Evolutionary conservation across 441 rosid genomes (phyloP), one percentile per base, ranked within the genome.

Genomic region (Arabidopsis lyrata): DNA sequence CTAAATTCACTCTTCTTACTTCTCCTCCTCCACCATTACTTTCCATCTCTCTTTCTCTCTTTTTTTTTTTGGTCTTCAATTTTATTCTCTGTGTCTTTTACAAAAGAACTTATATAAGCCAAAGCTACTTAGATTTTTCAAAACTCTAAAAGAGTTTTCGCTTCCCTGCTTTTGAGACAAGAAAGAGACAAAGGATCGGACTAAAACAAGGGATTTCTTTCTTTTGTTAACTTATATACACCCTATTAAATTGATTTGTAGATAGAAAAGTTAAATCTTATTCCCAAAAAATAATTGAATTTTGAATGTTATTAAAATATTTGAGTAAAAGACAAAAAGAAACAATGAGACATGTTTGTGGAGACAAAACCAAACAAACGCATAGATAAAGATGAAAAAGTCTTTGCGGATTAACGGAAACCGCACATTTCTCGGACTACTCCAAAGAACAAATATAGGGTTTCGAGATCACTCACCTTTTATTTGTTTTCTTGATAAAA

Each of bases 1-100:
- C 72, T 72, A 92, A 78, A 65, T 86, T 84, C 75, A 88, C 38
- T 75, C 86, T 82, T 75, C 93, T 85, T 41, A 78, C 75, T 82
- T 89, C 86, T 66, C 85, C 85, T 31, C 65, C 73, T 16, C 56
- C 56, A 77, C 66, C 58, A 78, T 11, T 72, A 83, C 69, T 76
- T 52, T 56, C 80, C 76, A 78, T 73, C 29, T 58, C 57, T 59
- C 47, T 59, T 56, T 42, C 29, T 36, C 7, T 59, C 22, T 61
- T 27, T 59, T 80, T 78, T 82, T 79, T 77, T 78, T 42, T 2
- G 16, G 49, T 36, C 39, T 60, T 63, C 61, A 18, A 34, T 49
- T 50, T 13, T 50, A 55, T 63, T 48, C 72, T 56, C 47, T 52
- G 62, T 24, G 7, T 61, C 54, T 54, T 60, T 73, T 70, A 7